Evolutionary conservation across 305 asterid genomes (phyloP), one percentile per base, ranked within the genome.

Genomic region (Andrographis paniculata): DNA sequence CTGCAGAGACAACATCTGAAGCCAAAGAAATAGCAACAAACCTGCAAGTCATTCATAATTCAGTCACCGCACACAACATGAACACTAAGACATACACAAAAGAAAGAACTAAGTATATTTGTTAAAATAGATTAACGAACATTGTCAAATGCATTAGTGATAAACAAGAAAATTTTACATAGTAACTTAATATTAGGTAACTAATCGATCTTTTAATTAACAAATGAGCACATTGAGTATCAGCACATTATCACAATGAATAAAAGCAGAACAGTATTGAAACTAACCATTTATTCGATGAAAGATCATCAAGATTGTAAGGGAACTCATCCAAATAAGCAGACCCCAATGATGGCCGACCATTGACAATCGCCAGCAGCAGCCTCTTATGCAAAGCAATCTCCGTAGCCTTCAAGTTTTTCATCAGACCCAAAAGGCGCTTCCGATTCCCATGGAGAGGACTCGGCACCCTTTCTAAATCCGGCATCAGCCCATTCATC

Each of bases 401-500:
- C 53, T 83, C 95, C 24, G 83, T 71, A 49, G 94, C 83, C 70
- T 62, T 91, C 39, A 86, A 71, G 68, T 86, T 91, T 75, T 91
- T 91, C 94, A 83, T 80, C 54, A 86, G 65, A 67, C 64, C 93
- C 91, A 83, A 65, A 44, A 91, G 74, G 9, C 99, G 82, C 50
- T 68, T 80, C 15, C 60, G 61, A 40, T 91, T 86, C 39, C 99
- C 99, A 53, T 78, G 82, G 48, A 81, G 73, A 39, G 91, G 93
- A 68, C 62, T 68, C 44, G 87, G 88, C 53, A 56, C 68, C 74
- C 85, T 78, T 56, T 69, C 71, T 66, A 62, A 65, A 75, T 78
- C 94, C 0, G 95, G 94, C 93, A 91, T 86, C 84, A 91, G 71
- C 42, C 99, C 99, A 56, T 91, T 91, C 21, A 55, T 67, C 58